Base-by-base conservation (phyloP, 768 basidiomycete genomes). In the Gautieria morchelliformis region DNA sequence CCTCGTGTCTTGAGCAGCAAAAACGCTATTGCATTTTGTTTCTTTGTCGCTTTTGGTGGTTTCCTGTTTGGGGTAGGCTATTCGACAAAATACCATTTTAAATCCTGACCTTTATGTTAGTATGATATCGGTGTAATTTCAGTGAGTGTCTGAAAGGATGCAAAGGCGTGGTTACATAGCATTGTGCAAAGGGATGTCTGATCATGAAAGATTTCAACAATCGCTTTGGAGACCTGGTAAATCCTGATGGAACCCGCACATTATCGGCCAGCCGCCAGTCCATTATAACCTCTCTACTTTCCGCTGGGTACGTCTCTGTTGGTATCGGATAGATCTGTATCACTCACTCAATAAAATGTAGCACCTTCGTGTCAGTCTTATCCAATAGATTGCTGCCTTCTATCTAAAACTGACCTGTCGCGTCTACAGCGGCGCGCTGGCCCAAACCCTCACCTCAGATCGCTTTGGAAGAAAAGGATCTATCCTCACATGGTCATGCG, bases 111-210 rank as follows among this genome's bases (percentile, higher is more conserved):
- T 12, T 33, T 46, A 20, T 46, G 19, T 17, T 41, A 80, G 83
- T 87, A 87, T 67, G 85, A 87, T 61, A 85, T 87, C 66, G 84
- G 86, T 67, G 82, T 87, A 55, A 86, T 87, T 59, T 87, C 85
- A 56, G 83, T 85, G 59, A 53, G 76, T 66, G 24, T 39, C 24
- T 49, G 12, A n/a, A 15, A 53, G 39, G 56, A 37, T 12, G 15
- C 10, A 24, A 15, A 17, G 5, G 30, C 27, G 33, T 19, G 27
- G 5, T 27, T 27, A 27, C 41, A 45, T 22, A 35, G 30, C 15
- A 19, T 20, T 20, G 22, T 44, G 19, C n/a, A 14, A 3, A 84
- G 81, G 87, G 87, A 75, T 87, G 85, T 63, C 69, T 89, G 33
- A 87, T 89, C 58, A 88, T 88, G 84, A 79, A 79, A 8, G 86